phyloP scores from a whole-genome alignment of 257 asterid genomes.

The Plectranthus barbatus region DNA sequence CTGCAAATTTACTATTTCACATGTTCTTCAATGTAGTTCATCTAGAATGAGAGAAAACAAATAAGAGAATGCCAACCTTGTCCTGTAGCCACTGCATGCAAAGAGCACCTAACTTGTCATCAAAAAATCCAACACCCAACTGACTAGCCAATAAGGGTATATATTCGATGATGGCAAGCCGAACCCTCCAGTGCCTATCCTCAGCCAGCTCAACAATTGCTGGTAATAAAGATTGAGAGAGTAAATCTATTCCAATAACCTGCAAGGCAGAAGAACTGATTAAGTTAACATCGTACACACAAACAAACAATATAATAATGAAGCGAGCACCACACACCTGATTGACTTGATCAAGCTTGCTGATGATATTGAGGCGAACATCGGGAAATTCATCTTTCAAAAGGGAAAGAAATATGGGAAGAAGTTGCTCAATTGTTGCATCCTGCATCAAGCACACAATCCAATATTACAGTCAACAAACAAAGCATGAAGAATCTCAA shows the following conservation, averaged over 20 bases:
- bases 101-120: slow-evolving; percentile 69
- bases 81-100: slow-evolving; percentile 80
- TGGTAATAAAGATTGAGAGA: slow-evolving; percentile 62
- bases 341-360: slow-evolving; percentile 91
- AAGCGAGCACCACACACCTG: slow-evolving; percentile 37
- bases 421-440: slow-evolving; percentile 85
- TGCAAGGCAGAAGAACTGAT: slow-evolving; percentile 19
- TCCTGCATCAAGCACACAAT: slow-evolving; percentile 42
- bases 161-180: slow-evolving; percentile 61
- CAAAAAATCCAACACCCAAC: slow-evolving; percentile 65
- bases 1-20: neutral
- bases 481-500: neutral
- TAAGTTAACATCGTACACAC: neutral
- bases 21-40: neutral
- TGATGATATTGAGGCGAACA: slow-evolving; percentile 76
- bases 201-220: slow-evolving; percentile 74
- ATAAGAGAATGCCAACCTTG: slow-evolving; percentile 34
- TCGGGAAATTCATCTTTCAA: slow-evolving; percentile 88
- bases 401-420: slow-evolving; percentile 81
- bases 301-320: neutral
- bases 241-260: slow-evolving; percentile 72
- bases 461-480: neutral
- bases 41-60: neutral
- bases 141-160: slow-evolving; percentile 59
- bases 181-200: slow-evolving; percentile 72